Evolutionary conservation across 1,139 yeast genomes (phyloP), one percentile per base, ranked within the genome.

Genomic region (Debaryomyces robertsiae): DNA sequence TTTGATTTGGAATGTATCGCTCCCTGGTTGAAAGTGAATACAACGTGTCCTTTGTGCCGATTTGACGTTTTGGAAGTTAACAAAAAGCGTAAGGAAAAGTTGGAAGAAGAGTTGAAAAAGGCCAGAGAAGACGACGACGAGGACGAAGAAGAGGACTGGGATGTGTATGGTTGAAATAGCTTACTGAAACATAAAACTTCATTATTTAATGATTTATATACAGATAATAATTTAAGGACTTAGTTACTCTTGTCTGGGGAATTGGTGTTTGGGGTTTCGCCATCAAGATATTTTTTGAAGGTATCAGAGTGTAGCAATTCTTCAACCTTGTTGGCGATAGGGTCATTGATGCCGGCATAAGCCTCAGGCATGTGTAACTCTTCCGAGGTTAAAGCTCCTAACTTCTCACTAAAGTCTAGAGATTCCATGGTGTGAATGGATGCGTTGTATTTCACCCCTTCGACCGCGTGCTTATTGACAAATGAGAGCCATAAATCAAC

Each of bases 1-100:
- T 91, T 87, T 61, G 98, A 91, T 57, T 68, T 90, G 50, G 97
- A 91, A 52, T 91, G 98, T 59, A 81, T 91, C 30, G 85, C 85
- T 0, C 94, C 96, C 0, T 91, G 98, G 98, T 67, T 91, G 39
- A 79, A 80, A 48, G 69, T 82, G 45, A 84, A 87, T 54, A 72
- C 83, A 1, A 89, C 95, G 0, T 91, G 98, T 57, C 98, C 98
- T 0, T 64, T 91, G 56, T 91, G 98, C 58, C 70, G 98, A 48
- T 81, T 77, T 46, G 84, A 89, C 53, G 79, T 91, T 18, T 60
- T 76, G 35, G 73, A 67, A 17, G 60, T 61, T 4, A 62, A 58
- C 24, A 53, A 58, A 38, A 70, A 69, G 40, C 69, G 80, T 48
- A 75, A 73, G 49, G 66, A 70, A 46, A 60, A 66, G 31, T 54